Percentiles rank a stretch among this genome's conserved stretches.
Conservation (phyloP, 441 rosid genomes). For the Gossypium armourianum region DNA sequence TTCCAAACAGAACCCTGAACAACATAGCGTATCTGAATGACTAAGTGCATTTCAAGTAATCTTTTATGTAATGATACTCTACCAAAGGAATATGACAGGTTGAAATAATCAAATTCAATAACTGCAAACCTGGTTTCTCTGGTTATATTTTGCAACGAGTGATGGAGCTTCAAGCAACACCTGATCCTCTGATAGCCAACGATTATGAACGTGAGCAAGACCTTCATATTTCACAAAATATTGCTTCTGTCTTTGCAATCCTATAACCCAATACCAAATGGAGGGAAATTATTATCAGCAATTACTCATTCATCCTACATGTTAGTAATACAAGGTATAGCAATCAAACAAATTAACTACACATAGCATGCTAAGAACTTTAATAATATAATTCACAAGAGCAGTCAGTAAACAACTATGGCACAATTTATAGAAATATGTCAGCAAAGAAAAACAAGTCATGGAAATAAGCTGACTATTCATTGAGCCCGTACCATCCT, state of each 20-base stretch:
- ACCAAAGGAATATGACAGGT: not conserved
- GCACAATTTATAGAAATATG: not conserved
- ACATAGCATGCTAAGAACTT: not conserved
- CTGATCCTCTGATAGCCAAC: slow-evolving; percentile 25
- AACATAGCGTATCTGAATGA: slow-evolving; percentile 5
- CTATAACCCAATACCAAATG: slow-evolving; percentile 15
- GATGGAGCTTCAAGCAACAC: slow-evolving; percentile 32
- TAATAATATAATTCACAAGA: not conserved
- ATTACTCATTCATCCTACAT: not conserved
- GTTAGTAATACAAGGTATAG: not conserved
- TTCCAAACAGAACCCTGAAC: slow-evolving; percentile 34
- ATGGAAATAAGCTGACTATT: not conserved
- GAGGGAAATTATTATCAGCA: not conserved
- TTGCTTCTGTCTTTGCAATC: slow-evolving; percentile 19
- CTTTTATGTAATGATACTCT: not conserved
- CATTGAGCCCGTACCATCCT: slow-evolving; percentile 22
- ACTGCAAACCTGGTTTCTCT: slow-evolving; percentile 30
- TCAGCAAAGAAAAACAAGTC: not conserved
- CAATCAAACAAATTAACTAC: not conserved
- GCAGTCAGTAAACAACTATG: not conserved
- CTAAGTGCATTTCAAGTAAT: slow-evolving; percentile 8
- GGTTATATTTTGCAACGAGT: slow-evolving; percentile 34
- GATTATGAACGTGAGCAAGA: slow-evolving; percentile 32
- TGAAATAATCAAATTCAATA: slow-evolving; percentile 5
- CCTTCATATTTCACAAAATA: slow-evolving; percentile 32